Conservation (phyloP, 2,329 filamentous ascomycete genomes). For the Alternaria consortialis region DNA sequence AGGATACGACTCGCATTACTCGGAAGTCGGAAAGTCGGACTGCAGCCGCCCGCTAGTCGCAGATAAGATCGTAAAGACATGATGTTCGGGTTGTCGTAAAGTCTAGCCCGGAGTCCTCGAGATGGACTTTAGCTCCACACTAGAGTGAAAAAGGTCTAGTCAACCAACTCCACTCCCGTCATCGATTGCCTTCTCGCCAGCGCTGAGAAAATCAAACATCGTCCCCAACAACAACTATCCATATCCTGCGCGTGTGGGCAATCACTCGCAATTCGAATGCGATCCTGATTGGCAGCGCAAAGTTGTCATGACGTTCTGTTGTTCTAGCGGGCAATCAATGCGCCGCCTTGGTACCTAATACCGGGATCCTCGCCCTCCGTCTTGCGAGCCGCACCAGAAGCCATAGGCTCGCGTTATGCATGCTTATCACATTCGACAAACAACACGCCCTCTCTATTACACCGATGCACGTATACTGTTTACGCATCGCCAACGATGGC, state of each 20-base stretch:
- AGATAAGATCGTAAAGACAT: no score
- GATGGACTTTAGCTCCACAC: no score
- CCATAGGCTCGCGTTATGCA: background rate
- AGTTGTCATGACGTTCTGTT: background rate
- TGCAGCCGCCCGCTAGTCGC: no score
- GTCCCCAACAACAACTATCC: background rate
- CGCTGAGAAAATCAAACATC: background rate
- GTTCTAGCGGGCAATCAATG: background rate
- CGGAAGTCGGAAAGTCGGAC: no score
- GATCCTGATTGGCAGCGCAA: background rate
- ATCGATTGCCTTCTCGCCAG: background rate
- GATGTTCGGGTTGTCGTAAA: no score
- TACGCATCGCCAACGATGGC: background rate
- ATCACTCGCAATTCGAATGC: background rate
- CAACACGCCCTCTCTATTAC: background rate
- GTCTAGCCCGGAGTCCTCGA: no score
- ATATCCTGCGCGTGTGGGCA: background rate
- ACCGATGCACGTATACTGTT: background rate
- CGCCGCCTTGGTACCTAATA: background rate
- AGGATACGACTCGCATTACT: no score
- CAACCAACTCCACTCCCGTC: background rate
- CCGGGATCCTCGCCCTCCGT: background rate
- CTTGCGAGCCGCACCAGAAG: background rate
- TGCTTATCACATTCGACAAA: background rate
- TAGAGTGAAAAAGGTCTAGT: no score